Evolutionary conservation across 2,329 filamentous ascomycete species (phyloP).

Genomic region (Rachicladosporium sp.): DNA sequence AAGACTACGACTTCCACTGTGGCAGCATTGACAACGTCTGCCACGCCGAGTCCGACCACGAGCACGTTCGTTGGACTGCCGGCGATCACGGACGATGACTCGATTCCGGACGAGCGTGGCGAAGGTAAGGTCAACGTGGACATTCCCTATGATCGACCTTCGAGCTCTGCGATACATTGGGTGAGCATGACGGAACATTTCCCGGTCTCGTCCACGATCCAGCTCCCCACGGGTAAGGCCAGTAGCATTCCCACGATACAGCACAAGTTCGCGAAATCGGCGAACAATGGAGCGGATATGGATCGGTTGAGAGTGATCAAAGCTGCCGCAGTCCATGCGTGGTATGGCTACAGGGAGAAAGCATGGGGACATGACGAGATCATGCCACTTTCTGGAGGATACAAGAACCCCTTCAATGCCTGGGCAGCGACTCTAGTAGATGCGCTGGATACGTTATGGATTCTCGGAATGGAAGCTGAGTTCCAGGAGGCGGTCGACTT

Average conservation of each 20-base stretch:
- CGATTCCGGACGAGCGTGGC: too few species aligned
- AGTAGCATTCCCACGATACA: constrained; percentile 67
- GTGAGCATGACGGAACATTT: constrained; percentile 53
- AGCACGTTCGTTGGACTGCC: too few species aligned
- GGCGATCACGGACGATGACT: too few species aligned
- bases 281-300: constrained; percentile 45
- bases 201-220: constrained; percentile 64
- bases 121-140: too few species aligned
- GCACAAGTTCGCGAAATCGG: constrained; percentile 49
- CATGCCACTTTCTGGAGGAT: constrained; percentile 54
- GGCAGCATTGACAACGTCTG: too few species aligned
- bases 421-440: constrained; percentile 87
- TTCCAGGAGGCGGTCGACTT: constrained; percentile 65
- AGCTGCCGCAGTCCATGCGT: constrained; percentile 62
- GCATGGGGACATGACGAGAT: constrained; percentile 86
- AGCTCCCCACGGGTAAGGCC: constrained; percentile 59
- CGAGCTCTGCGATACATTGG: constrained; percentile 49
- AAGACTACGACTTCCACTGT: too few species aligned
- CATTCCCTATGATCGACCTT: too few species aligned
- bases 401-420: constrained; percentile 73
- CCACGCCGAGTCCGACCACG: too few species aligned
- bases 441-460: constrained; percentile 71
- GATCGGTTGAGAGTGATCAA: constrained; percentile 56
- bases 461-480: constrained; percentile 66
- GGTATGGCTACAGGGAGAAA: constrained; percentile 66